Conservation (phyloP, 1,284 basidiomycete species). For the Schizophyllum commune region DNA sequence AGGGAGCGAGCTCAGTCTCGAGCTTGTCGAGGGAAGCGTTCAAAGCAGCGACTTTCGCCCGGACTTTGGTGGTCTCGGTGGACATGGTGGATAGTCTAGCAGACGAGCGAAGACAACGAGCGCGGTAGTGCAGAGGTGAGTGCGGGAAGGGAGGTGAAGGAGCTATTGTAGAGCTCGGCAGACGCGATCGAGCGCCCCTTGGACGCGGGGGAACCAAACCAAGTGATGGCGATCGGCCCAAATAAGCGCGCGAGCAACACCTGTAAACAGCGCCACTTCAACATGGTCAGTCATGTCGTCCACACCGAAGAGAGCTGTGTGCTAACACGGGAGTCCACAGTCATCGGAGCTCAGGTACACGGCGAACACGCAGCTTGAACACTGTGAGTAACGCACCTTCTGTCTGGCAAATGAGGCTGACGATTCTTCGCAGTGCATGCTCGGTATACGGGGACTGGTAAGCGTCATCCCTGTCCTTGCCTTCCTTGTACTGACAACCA, state of each 20-base stretch:
- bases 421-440: conserved; percentile 67
- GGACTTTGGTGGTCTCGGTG: conserved; percentile 46
- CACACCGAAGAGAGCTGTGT: conserved; percentile 5
- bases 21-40: conserved; percentile 56
- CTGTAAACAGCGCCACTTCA: conserved; percentile 20
- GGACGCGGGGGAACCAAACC: neutral
- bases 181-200: neutral
- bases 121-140: too few relatives aligned
- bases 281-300: conserved; percentile 40
- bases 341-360: conserved; percentile 90
- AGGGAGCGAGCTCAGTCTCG: conserved; percentile 52
- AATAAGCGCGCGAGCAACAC: conserved; percentile 15
- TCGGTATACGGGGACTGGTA: conserved; percentile 90
- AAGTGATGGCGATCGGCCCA: neutral
- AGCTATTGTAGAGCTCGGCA: too few relatives aligned
- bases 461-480: conserved; percentile 23
- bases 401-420: conserved; percentile 5
- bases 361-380: conserved; percentile 89
- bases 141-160: too few relatives aligned
- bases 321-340: conserved; percentile 26
- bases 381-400: conserved; percentile 47
- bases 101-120: too few relatives aligned
- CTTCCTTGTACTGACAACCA: too few relatives aligned
- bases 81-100: conserved; percentile 31
- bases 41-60: conserved; percentile 43